Conservation (phyloP, 2,329 filamentous ascomycete genomes). For the Trichoderma asperellum region DNA sequence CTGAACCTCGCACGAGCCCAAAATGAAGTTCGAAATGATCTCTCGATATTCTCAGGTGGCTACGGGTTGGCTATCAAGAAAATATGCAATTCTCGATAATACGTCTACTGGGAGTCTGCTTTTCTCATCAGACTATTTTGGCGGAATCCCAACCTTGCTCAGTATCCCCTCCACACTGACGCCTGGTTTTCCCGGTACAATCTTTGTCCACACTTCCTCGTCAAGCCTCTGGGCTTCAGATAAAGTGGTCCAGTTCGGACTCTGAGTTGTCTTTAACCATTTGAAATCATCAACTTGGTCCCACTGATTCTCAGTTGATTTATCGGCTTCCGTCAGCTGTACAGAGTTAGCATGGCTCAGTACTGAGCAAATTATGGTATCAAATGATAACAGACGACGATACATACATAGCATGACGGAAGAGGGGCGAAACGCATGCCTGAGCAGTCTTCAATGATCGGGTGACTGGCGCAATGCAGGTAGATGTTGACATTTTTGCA, state of each 20-base stretch:
- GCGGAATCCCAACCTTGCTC: slow-evolving; percentile 51
- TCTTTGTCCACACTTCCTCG: slow-evolving; percentile 69
- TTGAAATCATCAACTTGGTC: slow-evolving; percentile 96
- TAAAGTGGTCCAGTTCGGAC: slow-evolving; percentile 84
- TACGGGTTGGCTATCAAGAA: slow-evolving; percentile 2
- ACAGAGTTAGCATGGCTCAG: slow-evolving; percentile 24
- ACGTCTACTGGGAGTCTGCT: neutral
- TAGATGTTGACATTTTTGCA: slow-evolving; percentile 83
- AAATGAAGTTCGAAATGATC: neutral
- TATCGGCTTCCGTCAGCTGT: slow-evolving; percentile 39
- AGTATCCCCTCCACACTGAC: slow-evolving; percentile 69
- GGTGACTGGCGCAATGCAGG: slow-evolving; percentile 77
- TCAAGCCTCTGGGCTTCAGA: slow-evolving; percentile 61
- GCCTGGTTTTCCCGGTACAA: slow-evolving; percentile 66
- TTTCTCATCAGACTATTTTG: slow-evolving; percentile 19
- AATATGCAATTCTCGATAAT: neutral
- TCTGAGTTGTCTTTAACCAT: slow-evolving; percentile 85
- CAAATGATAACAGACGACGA: neutral
- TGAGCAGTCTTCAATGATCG: slow-evolving; percentile 90
- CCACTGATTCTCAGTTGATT: slow-evolving; percentile 68
- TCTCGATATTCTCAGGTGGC: neutral
- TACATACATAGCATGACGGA: slow-evolving; percentile 70
- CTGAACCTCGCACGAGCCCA: neutral
- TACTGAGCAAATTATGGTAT: neutral
- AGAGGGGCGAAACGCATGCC: slow-evolving; percentile 78